Evolutionary conservation across 495 filamentous ascomycete genomes (phyloP).

Genomic region (Hypoxylon fuscum): DNA sequence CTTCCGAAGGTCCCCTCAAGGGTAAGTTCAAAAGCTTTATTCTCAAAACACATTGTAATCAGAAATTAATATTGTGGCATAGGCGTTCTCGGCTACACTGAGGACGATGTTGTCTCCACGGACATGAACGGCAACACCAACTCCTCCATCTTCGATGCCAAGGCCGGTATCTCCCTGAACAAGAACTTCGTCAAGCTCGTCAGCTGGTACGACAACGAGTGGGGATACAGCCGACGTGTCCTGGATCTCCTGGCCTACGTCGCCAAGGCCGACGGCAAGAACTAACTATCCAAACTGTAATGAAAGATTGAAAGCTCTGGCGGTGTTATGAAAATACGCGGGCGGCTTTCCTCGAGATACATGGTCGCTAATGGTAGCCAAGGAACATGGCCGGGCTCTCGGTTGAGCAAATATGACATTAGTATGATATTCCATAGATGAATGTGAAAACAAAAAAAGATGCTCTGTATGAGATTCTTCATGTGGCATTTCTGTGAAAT

Average conservation of each 20-base stretch:
- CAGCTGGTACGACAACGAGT: constrained; percentile 91
- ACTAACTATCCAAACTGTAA: constrained; percentile 68
- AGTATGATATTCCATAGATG: constrained; percentile 20
- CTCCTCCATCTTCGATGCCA: constrained; percentile 99
- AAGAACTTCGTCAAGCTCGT: constrained; percentile 98
- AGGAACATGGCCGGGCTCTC: constrained; percentile 25
- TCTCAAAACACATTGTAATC: not conserved
- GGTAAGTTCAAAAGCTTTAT: constrained; percentile 68
- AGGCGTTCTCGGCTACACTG: constrained; percentile 93
- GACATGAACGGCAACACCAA: constrained; percentile 90
- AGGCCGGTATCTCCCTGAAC: constrained; percentile 98
- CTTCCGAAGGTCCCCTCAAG: constrained; percentile 83
- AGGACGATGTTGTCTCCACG: constrained; percentile 94
- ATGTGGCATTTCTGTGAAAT: not conserved
- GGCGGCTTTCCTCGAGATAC: constrained; percentile 25
- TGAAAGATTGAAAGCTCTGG: constrained; percentile 45
- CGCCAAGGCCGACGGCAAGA: constrained; percentile 78
- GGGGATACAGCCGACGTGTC: constrained; percentile 98
- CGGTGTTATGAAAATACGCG: constrained; percentile 25
- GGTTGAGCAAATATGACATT: constrained; percentile 23
- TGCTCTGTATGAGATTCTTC: constrained; percentile 5
- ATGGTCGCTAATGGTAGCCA: constrained; percentile 11
- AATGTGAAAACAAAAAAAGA: constrained; percentile 20
- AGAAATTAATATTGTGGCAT: constrained; percentile 45
- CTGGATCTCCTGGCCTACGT: constrained; percentile 95